phyloP scores from a whole-genome alignment of 2,329 filamentous ascomycete genomes.

The Arthroderma sp. region DNA sequence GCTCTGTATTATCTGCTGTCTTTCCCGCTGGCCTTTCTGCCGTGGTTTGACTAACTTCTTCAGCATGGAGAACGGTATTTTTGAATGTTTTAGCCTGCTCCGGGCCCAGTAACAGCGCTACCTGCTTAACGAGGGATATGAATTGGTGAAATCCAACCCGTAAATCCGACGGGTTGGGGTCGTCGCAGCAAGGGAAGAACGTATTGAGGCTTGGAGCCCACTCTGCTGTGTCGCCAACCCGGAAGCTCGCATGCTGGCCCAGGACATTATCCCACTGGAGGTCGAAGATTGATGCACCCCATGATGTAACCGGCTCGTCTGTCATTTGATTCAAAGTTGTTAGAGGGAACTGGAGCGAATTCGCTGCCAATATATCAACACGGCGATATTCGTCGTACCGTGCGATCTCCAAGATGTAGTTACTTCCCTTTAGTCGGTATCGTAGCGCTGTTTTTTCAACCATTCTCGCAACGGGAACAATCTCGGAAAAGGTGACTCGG shows the following conservation, averaged over 20 bases:
- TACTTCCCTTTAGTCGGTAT: conserved; percentile 27
- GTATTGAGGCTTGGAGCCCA: conserved; percentile 21
- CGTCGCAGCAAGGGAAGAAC: conserved; percentile 22
- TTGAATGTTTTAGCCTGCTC: neutral
- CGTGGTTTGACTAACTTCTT: too few species aligned
- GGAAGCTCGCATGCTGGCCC: conserved; percentile 23
- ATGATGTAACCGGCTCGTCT: conserved; percentile 18
- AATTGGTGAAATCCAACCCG: conserved; percentile 24
- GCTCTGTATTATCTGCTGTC: too few species aligned
- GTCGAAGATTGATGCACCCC: conserved; percentile 27
- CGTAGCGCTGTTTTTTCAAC: conserved; percentile 28
- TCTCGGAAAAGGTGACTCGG: conserved; percentile 19
- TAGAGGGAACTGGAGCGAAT: neutral
- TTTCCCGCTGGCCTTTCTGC: too few species aligned
- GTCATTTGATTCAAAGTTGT: conserved; percentile 11
- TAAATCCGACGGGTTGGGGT: conserved; percentile 10
- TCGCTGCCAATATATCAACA: neutral
- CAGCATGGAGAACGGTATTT: too few species aligned
- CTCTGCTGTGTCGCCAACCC: conserved; percentile 21
- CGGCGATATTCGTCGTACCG: conserved; percentile 27
- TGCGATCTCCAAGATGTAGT: conserved; percentile 31
- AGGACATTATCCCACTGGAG: conserved; percentile 30
- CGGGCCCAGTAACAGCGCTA: conserved; percentile 21
- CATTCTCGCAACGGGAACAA: conserved; percentile 19
- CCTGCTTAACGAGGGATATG: conserved; percentile 21